A percentile compares a stretch with the other conserved stretches of the same genome.
Conservation (phyloP, 1,284 basidiomycete genomes). For the Laetiporus sulphureus region DNA sequence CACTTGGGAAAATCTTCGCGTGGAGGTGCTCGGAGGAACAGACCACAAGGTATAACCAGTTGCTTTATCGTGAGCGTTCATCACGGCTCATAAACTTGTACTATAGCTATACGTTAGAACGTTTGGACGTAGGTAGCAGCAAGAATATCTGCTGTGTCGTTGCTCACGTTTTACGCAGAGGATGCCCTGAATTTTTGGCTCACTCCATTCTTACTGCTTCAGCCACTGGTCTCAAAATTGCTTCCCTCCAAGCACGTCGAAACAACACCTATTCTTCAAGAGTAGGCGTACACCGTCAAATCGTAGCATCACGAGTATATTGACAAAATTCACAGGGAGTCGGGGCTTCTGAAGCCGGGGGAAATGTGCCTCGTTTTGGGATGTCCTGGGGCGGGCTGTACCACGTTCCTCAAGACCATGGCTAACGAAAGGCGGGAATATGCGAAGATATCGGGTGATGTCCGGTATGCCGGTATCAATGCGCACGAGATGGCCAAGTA, state of each 20-base stretch:
- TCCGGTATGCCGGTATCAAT: slow-evolving; percentile 69
- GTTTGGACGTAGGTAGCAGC: slow-evolving; percentile 47
- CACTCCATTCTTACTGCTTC: slow-evolving; percentile 44
- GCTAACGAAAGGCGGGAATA: slow-evolving; percentile 67
- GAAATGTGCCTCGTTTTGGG: slow-evolving; percentile 68
- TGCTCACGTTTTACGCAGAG: slow-evolving; percentile 30
- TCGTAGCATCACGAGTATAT: no score
- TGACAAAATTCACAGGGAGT: slow-evolving; percentile 40
- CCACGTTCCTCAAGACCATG: slow-evolving; percentile 73
- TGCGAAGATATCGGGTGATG: slow-evolving; percentile 52
- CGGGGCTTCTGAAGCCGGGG: slow-evolving; percentile 66
- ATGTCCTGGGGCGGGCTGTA: slow-evolving; percentile 77
- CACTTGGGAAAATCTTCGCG: slow-evolving; percentile 70
- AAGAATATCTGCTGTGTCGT: slow-evolving; percentile 2
- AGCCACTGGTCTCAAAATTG: slow-evolving; percentile 40
- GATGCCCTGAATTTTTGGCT: slow-evolving; percentile 51
- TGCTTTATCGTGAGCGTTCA: neutral
- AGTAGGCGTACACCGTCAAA: slow-evolving; percentile 43
- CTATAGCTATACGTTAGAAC: slow-evolving; percentile 59
- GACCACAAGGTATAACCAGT: slow-evolving; percentile 44
- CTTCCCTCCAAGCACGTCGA: slow-evolving; percentile 47
- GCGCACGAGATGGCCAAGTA: slow-evolving; percentile 57
- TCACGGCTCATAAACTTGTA: neutral
- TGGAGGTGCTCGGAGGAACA: slow-evolving; percentile 61
- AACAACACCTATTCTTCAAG: slow-evolving; percentile 56